Conservation (phyloP, 805 yeast genomes). For the Kodamaea hsintzibuensis region DNA sequence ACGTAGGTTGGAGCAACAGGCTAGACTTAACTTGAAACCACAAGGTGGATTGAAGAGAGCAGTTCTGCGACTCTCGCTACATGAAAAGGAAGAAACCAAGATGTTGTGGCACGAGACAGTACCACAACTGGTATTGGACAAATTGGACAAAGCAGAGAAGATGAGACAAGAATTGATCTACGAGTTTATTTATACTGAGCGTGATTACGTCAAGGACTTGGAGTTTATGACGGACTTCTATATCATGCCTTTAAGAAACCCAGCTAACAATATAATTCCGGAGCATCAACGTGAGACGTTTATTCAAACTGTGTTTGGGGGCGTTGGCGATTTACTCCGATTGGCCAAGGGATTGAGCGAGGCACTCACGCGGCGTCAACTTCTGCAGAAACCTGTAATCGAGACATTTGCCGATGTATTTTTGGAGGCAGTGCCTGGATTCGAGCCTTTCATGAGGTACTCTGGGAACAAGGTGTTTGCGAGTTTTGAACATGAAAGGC, state of each 20-base stretch:
- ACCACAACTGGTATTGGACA: conserved; percentile 72
- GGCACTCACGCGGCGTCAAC: conserved; percentile 78
- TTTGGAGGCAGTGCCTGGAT: conserved; percentile 76
- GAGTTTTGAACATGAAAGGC: conserved; percentile 91
- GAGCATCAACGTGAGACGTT: conserved; percentile 88
- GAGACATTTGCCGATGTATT: conserved; percentile 86
- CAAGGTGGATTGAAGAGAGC: conserved; percentile 82
- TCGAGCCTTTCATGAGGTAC: conserved; percentile 90
- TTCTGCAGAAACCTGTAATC: conserved; percentile 81
- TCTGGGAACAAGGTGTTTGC: conserved; percentile 96
- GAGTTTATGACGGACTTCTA: conserved; percentile 93
- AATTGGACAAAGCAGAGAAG: conserved; percentile 78
- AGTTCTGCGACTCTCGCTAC: conserved; percentile 65
- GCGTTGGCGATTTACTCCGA: conserved; percentile 81
- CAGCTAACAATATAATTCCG: conserved; percentile 73
- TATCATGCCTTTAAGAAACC: conserved; percentile 85
- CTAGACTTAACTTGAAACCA: conserved; percentile 83
- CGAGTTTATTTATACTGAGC: conserved; percentile 90
- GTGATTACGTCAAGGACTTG: conserved; percentile 92
- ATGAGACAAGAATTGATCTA: conserved; percentile 94
- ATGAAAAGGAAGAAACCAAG: conserved; percentile 70
- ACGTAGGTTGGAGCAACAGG: conserved; percentile 91
- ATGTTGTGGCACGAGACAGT: conserved; percentile 95
- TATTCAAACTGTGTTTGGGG: conserved; percentile 87
- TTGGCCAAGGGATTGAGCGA: conserved; percentile 86